phyloP scores from a whole-genome alignment of 257 asterid species.

The Capsicum pubescens region DNA sequence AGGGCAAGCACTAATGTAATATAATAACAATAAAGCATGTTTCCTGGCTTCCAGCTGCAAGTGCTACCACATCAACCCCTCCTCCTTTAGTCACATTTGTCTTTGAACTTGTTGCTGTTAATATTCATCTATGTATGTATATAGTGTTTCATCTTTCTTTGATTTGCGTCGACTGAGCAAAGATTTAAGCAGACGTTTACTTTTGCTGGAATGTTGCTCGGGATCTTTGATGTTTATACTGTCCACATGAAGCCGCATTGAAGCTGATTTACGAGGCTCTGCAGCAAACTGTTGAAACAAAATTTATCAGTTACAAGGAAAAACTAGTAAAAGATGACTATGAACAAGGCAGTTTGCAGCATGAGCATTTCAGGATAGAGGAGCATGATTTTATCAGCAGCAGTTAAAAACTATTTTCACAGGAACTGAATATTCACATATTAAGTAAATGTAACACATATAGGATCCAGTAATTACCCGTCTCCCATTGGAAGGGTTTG shows the following conservation, averaged over 20 bases:
- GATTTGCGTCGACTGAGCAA: conserved; percentile 88
- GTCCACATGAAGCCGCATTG: conserved; percentile 73
- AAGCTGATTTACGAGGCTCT: conserved; percentile 81
- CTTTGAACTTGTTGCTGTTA: conserved; percentile 32
- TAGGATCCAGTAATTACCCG: conserved; percentile 35
- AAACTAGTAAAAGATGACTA: not conserved
- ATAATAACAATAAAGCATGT: conserved; percentile 14
- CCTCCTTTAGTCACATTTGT: conserved; percentile 16
- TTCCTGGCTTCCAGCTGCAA: conserved; percentile 9
- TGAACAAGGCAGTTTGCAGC: not conserved
- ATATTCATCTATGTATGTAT: conserved; percentile 90
- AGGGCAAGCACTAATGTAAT: conserved; percentile 2
- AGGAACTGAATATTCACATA: not conserved
- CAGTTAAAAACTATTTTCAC: not conserved
- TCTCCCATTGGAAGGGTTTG: conserved; percentile 65
- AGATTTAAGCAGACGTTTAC: conserved; percentile 87
- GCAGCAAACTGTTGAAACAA: conserved; percentile 57
- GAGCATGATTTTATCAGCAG: not conserved
- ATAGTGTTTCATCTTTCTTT: conserved; percentile 83
- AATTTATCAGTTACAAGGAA: conserved; percentile 11
- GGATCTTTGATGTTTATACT: conserved; percentile 60
- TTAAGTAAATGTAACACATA: not conserved
- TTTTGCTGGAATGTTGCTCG: conserved; percentile 71
- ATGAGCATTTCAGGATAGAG: not conserved
- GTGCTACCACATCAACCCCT: conserved; percentile 16